phyloP scores from a whole-genome alignment of 2,329 filamentous ascomycete species.

The Alternaria infectoria region DNA sequence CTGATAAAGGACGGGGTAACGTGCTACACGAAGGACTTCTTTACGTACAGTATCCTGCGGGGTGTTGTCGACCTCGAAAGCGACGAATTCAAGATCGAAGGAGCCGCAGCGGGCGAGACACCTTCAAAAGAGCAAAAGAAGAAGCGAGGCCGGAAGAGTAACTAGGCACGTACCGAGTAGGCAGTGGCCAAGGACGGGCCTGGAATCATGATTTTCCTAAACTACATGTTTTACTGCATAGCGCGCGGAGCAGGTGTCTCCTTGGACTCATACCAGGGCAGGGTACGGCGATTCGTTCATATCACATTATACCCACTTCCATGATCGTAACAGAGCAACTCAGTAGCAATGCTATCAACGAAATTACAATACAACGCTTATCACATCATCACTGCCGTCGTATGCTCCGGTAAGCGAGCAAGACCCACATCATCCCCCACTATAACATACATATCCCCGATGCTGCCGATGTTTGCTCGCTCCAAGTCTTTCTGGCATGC shows the following conservation, averaged over 20 bases:
- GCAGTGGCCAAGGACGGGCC: neutral
- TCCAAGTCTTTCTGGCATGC: too few species aligned
- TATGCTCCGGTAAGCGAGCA: constrained; percentile 9
- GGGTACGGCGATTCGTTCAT: neutral
- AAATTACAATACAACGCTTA: neutral
- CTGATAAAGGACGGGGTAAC: constrained; percentile 42
- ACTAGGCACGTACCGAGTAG: neutral
- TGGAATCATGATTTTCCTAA: neutral
- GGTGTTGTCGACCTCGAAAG: constrained; percentile 49
- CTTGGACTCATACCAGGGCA: neutral
- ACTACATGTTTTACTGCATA: constrained; percentile 9
- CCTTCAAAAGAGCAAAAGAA: constrained; percentile 15
- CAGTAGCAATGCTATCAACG: neutral
- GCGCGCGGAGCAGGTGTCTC: constrained; percentile 1
- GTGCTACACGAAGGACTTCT: constrained; percentile 53
- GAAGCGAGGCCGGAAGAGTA: constrained; percentile 22
- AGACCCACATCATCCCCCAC: constrained; percentile 9
- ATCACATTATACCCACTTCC: neutral
- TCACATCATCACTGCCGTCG: neutral
- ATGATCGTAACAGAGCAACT: neutral
- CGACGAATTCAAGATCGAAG: constrained; percentile 47
- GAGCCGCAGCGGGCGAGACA: neutral
- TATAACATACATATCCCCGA: neutral
- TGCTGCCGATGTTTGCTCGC: neutral
- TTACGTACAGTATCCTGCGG: constrained; percentile 53